Percentiles rank a stretch among this genome's conserved stretches.
Conservation (phyloP, 345 rosid species). For the Salix brachista region DNA sequence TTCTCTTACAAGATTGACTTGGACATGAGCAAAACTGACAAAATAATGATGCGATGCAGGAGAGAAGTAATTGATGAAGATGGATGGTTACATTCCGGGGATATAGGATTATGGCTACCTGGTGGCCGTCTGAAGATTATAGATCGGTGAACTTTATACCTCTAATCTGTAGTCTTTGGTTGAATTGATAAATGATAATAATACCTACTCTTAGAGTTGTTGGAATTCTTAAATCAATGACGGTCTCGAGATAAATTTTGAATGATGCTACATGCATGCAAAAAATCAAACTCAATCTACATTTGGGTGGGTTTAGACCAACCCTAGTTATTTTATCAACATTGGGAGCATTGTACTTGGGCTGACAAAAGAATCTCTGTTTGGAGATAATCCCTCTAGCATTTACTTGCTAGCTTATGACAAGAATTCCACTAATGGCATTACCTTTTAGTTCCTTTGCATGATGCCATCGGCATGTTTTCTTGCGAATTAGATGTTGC, state of each 20-base stretch:
- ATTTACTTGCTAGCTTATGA: background rate
- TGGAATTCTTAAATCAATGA: too few species aligned
- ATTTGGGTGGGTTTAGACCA: too few species aligned
- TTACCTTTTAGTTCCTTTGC: background rate
- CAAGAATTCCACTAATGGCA: background rate
- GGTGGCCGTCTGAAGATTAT: constrained; percentile 95
- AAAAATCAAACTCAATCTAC: too few species aligned
- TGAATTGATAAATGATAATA: background rate
- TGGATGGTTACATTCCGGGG: constrained; percentile 98
- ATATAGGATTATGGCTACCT: constrained; percentile 81
- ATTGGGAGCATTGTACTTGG: background rate
- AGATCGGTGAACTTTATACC: constrained; percentile 54
- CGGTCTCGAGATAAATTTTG: too few species aligned
- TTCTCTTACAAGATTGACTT: constrained; percentile 9
- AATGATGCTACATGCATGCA: too few species aligned
- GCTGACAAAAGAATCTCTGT: background rate
- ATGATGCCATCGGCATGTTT: background rate
- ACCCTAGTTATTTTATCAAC: background rate
- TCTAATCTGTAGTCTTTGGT: background rate
- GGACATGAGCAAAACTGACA: constrained; percentile 4
- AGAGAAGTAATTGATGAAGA: constrained; percentile 85
- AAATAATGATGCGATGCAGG: constrained; percentile 40
- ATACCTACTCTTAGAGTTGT: too few species aligned
- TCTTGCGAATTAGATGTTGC: background rate
- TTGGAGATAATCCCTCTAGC: background rate